Percentiles rank a stretch among this genome's conserved stretches.
phyloP scores from a whole-genome alignment of 2,329 filamentous ascomycete genomes.

The Penicillium olsonii region DNA sequence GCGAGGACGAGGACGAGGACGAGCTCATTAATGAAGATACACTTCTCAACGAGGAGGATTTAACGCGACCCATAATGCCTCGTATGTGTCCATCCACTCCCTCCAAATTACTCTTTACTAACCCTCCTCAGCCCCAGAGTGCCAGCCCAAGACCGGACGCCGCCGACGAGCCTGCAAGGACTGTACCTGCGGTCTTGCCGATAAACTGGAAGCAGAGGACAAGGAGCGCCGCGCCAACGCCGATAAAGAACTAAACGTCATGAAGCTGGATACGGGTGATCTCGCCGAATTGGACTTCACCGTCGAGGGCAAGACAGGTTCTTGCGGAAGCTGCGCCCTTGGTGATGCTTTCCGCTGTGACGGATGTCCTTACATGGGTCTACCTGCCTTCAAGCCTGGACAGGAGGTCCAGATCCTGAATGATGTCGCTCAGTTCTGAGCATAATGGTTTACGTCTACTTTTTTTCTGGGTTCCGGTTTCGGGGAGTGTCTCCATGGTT shows the following conservation, averaged over 20 bases:
- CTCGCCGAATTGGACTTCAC: slow-evolving; percentile 88
- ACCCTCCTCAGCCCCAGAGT: slow-evolving; percentile 68
- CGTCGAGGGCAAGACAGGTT: slow-evolving; percentile 93
- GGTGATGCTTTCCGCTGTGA: slow-evolving; percentile 85
- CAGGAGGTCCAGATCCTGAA: slow-evolving; percentile 89
- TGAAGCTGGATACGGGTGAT: slow-evolving; percentile 73
- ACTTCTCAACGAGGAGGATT: slow-evolving; percentile 81
- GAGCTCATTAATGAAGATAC: slow-evolving; percentile 91
- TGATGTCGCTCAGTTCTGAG: slow-evolving; percentile 77
- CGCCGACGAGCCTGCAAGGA: slow-evolving; percentile 96
- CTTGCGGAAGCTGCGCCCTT: slow-evolving; percentile 89
- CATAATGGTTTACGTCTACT: not conserved
- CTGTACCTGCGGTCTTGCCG: slow-evolving; percentile 90
- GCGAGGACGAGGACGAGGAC: slow-evolving; percentile 69
- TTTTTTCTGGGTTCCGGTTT: slow-evolving; percentile 4
- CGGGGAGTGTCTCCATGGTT: not conserved
- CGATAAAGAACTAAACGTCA: slow-evolving; percentile 56
- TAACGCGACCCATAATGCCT: slow-evolving; percentile 73
- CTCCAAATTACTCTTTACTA: slow-evolving; percentile 1
- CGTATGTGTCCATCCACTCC: slow-evolving; percentile 60
- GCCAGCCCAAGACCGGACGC: slow-evolving; percentile 74
- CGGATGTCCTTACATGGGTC: slow-evolving; percentile 78
- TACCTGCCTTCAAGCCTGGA: slow-evolving; percentile 95
- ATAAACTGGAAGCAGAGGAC: slow-evolving; percentile 85
- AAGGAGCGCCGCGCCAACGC: slow-evolving; percentile 64